Evolutionary conservation across 768 basidiomycete genomes (phyloP), one percentile per base, ranked within the genome.

Genomic region (Serendipita indica): DNA sequence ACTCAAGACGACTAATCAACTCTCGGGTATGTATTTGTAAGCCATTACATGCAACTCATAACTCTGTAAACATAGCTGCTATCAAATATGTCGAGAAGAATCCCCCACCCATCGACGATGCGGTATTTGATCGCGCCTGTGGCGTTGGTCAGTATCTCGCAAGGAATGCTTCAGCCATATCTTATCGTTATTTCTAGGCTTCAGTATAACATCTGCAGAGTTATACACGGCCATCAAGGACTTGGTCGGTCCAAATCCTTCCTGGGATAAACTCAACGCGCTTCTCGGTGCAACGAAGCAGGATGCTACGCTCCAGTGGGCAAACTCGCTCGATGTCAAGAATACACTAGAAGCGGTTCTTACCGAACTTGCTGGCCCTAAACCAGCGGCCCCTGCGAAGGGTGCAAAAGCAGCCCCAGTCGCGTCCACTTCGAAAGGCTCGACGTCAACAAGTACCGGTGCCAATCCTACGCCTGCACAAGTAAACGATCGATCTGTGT

Each of bases 1-100:
- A 62, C 69, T 98, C 60, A 87, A 84, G 71, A 80, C 78, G 33
- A 77, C 80, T 2, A 94, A 97, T 68, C 93, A 97, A 74, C 81
- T 96, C 25, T 74, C 79, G 57, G 93, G 93, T 91, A 65, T 64
- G 82, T 70, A 52, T 39, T 20, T 39, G 32, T 10, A 27, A 37
- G 16, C 22, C 4, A 18, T 49, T 18, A 20, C 43, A n/a, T 18
- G 16, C 30, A 5, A 7, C 20, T 54, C 13, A 34, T 32, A 37
- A 41, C 18, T 63, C 10, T 59, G 18, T 57, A 4, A 27, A 18
- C 57, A 6, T 63, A 89, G 89, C 83, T 64, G 89, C 88, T 13
- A 73, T 80, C 20, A 90, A 84, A 69, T 92, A 84, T 67, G 64
- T 86, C 18, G 83, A 86, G 63, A 66, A 74, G 1, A 77, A 82